Percentiles rank a stretch among this genome's conserved stretches.
These are phyloP conservation scores for Cryomyces minteri DNA, from an alignment of 495 filamentous ascomycete genomes.

Conservation along the genomic window DNA sequence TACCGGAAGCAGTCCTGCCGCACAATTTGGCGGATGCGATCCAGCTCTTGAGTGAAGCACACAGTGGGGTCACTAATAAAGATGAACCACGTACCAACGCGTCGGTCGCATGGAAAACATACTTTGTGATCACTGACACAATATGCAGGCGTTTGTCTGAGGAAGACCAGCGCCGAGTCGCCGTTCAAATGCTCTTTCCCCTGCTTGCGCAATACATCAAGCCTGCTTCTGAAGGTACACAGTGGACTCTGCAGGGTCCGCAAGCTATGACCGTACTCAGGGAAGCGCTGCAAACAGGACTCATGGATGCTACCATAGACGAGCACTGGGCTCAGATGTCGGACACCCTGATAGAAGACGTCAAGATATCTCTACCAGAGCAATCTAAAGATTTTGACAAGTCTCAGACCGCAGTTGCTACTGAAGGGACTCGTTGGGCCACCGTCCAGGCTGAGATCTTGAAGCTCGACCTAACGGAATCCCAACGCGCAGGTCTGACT, in stretches of 20 bases:
- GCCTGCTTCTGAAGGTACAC: conserved; percentile 22
- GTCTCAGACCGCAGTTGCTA: conserved; percentile 47
- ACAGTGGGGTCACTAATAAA: conserved; percentile 47
- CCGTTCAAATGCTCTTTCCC: conserved; percentile 32
- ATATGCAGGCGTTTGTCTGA: conserved; percentile 27
- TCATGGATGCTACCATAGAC: conserved; percentile 20
- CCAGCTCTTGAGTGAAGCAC: conserved; percentile 42
- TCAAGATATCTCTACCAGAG: conserved; percentile 55
- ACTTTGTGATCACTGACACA: conserved; percentile 37
- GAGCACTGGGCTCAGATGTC: conserved; percentile 35
- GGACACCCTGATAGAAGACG: conserved; percentile 34
- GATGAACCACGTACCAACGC: conserved; percentile 55
- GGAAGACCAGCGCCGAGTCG: conserved; percentile 28
- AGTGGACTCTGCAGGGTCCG: conserved; percentile 30
- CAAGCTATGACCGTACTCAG: conserved; percentile 23
- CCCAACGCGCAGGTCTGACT: not conserved
- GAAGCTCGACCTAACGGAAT: conserved; percentile 7
- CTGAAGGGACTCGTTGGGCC: conserved; percentile 45
- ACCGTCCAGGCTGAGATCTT: conserved; percentile 29
- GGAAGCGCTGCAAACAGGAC: conserved; percentile 20
- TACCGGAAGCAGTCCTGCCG: conserved; percentile 37
- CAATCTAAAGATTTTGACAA: conserved; percentile 53
- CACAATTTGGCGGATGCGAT: conserved; percentile 28
- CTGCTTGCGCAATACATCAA: conserved; percentile 39
- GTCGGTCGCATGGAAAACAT: conserved; percentile 49